A percentile compares a stretch with the other conserved stretches of the same genome.
phyloP scores from a whole-genome alignment of 441 rosid species.

The Populus hybrid region DNA sequence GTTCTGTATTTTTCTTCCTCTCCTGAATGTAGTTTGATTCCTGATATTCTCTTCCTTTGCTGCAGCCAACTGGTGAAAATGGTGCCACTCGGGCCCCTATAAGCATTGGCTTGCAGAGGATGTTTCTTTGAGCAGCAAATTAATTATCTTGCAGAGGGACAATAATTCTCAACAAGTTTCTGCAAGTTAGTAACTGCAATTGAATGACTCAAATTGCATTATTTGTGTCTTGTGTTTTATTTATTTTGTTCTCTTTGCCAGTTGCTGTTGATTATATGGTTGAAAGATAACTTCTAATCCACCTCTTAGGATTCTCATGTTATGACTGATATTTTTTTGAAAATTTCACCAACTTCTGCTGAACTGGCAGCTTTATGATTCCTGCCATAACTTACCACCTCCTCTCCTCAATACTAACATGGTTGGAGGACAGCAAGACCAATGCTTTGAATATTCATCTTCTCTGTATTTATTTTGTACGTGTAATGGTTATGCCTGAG shows the following conservation, averaged over 20 bases:
- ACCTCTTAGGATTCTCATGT: not conserved
- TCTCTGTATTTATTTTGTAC: not conserved
- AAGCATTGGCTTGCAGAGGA: constrained; percentile 64
- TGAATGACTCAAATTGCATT: not conserved
- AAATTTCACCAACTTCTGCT: not conserved
- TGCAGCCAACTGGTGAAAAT: constrained; percentile 94
- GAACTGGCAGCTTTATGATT: not conserved
- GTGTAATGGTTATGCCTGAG: not conserved
- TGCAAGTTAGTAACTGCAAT: constrained; percentile 53
- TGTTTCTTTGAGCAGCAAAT: constrained; percentile 63
- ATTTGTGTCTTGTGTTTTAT: not conserved
- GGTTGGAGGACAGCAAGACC: not conserved
- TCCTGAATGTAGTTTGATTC: not conserved
- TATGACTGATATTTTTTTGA: not conserved
- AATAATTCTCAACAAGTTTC: constrained; percentile 81
- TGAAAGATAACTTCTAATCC: not conserved
- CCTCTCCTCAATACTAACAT: not conserved
- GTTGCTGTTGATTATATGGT: not conserved
- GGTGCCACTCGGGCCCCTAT: constrained; percentile 96
- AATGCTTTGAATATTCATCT: not conserved
- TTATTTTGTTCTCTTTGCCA: not conserved
- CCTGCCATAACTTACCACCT: not conserved
- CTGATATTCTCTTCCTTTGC: not conserved
- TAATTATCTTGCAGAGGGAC: constrained; percentile 74
- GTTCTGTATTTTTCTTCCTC: not conserved